Evolutionary conservation across 257 asterid species (phyloP), one percentile per base, ranked within the genome.

Genomic region (Solanum virginianum): DNA sequence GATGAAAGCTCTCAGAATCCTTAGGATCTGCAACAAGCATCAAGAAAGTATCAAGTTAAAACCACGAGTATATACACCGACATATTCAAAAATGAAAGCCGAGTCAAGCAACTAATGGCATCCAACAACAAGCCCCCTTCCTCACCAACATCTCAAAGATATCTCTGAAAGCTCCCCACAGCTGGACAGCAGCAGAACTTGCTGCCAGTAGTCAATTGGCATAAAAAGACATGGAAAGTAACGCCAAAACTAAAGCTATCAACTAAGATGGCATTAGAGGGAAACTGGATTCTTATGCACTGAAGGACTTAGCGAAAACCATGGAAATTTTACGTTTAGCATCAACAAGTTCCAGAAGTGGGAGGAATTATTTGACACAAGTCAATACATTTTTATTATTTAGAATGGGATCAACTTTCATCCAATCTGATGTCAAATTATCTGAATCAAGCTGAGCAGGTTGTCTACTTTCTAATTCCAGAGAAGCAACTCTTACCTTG

Each of bases 1-100:
- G 97, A 9, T 93, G 91, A 74, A 84, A 85, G 22, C 89, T 89
- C 85, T 96, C 99, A 0, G 98, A 95, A 22, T 95, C 99, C 89
- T 91, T 92, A 14, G 98, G 99, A 90, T 96, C 99, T 96, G 96
- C 88, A 90, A 85, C 22, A 29, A 63, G 6, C 63, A 47, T 65
- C 68, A 22, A 49, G 10, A 15, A 74, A 79, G 71, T 88, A 53
- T 11, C 5, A 53, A 77, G 60, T 77, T 77, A 53, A 77, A 18
- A 16, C 45, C 47, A 53, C 82, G 1, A 26, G 63, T 53, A 24
- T 15, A 24, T 77, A 10, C 22, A 77, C 49, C 24, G 17, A 29
- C 62, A 47, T 22, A 24, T 16, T 77, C 17, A 8, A 51, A 24
- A 77, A 49, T 20, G 6, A 16, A 77, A 75, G 82, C 49, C 62